Percentiles rank a stretch among this genome's conserved stretches.
These are phyloP conservation scores for Populus hybrid DNA, from an alignment of 441 rosid genomes.

Conservation along the genomic window DNA sequence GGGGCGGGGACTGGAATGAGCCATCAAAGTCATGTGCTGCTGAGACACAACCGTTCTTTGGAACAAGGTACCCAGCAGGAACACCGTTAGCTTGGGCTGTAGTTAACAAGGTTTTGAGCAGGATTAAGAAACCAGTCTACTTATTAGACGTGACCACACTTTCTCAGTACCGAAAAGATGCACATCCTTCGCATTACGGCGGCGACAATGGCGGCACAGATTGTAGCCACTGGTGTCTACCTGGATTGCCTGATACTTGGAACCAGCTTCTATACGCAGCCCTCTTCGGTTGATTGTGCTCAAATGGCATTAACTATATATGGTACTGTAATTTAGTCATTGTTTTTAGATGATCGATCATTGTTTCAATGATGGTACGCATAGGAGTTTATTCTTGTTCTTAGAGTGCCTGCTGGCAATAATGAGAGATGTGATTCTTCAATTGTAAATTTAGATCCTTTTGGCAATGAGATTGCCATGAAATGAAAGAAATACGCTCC, in stretches of 20 bases:
- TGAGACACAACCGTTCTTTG: conserved; percentile 56
- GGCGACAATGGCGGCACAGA: conserved; percentile 29
- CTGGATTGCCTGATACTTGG: conserved; percentile 66
- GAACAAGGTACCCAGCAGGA: conserved; percentile 66
- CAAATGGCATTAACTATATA: not conserved
- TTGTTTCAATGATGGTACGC: conserved; percentile 8
- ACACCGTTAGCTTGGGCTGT: conserved; percentile 56
- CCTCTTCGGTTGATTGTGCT: conserved; percentile 24
- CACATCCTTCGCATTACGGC: conserved; percentile 42
- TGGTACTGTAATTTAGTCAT: not conserved
- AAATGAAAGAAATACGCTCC: not conserved
- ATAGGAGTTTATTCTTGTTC: not conserved
- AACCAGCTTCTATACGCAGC: conserved; percentile 40
- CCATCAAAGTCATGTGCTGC: conserved; percentile 54
- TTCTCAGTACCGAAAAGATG: conserved; percentile 48
- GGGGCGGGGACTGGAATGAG: conserved; percentile 67
- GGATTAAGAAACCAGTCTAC: conserved; percentile 29
- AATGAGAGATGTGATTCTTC: not conserved
- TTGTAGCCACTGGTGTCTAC: conserved; percentile 65
- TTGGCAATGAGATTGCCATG: conserved; percentile 1
- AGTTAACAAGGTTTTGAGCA: conserved; percentile 43
- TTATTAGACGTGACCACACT: conserved; percentile 43
- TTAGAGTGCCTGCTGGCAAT: not conserved
- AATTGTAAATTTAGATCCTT: conserved; percentile 11
- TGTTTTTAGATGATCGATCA: conserved; percentile 6